Evolutionary conservation across 805 yeast genomes (phyloP).

Genomic region (Metschnikowia koreensis): DNA sequence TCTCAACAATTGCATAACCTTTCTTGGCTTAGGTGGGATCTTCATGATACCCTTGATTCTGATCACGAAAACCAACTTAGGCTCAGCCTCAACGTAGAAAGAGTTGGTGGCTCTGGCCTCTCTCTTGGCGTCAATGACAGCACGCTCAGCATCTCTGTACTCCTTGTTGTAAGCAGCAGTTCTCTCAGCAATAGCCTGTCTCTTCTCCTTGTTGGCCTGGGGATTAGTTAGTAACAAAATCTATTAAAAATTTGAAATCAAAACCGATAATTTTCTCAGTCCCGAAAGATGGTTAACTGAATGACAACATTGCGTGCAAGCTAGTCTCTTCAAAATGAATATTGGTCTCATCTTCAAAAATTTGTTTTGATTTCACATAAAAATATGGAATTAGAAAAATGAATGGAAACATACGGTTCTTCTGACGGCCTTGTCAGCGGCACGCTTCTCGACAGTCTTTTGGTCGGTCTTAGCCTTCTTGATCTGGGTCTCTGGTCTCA

Average conservation of each 20-base stretch:
- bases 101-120: constrained; percentile 92
- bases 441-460: constrained; percentile 72
- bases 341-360: constrained; percentile 52
- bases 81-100: constrained; percentile 93
- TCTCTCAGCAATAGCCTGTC: constrained; percentile 83
- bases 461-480: constrained; percentile 79
- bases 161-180: constrained; percentile 96
- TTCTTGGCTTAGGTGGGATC: constrained; percentile 99
- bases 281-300: constrained; percentile 87
- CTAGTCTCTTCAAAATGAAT: constrained; percentile 56
- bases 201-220: constrained; percentile 45
- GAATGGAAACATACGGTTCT: constrained; percentile 69
- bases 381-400: too few relatives aligned
- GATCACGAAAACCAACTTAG: constrained; percentile 90
- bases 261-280: constrained; percentile 43
- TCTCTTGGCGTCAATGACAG: constrained; percentile 82
- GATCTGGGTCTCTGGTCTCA: constrained; percentile 81
- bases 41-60: constrained; percentile 99
- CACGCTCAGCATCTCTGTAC: constrained; percentile 90
- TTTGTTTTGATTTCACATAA: background rate
- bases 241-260: background rate
- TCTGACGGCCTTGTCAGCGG: constrained; percentile 77
- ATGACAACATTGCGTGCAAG: constrained; percentile 65
- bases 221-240: constrained; percentile 9
- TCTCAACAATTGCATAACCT: constrained; percentile 92